Percentiles rank a stretch among this genome's conserved stretches.
phyloP scores from a whole-genome alignment of 257 asterid genomes.

The Solanum lignicaule region DNA sequence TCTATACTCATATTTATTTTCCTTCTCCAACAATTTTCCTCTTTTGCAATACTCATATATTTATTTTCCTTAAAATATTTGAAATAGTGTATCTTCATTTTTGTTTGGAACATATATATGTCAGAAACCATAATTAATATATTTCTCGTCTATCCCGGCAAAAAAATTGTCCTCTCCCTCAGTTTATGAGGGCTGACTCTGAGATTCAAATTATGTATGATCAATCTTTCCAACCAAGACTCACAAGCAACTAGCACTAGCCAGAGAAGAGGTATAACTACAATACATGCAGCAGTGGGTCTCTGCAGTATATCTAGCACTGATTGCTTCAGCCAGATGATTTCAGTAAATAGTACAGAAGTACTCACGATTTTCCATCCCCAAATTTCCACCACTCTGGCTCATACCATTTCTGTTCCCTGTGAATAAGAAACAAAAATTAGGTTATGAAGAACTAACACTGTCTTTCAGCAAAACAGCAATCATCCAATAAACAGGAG shows the following conservation, averaged over 20 bases:
- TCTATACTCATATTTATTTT: neutral
- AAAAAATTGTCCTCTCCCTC: neutral
- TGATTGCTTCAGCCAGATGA: neutral
- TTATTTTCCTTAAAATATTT: neutral
- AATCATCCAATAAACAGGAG: neutral
- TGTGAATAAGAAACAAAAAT: constrained; percentile 16
- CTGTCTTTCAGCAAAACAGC: neutral
- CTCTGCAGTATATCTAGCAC: neutral
- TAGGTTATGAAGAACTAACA: neutral
- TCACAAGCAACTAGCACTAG: neutral
- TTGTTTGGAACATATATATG: neutral
- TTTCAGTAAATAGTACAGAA: neutral
- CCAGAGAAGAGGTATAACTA: neutral
- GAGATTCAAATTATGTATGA: neutral
- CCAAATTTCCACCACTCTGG: constrained; percentile 99
- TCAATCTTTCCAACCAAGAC: neutral
- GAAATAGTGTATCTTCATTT: neutral
- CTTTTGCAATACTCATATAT: neutral
- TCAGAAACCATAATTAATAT: neutral
- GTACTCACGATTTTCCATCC: constrained; percentile 84
- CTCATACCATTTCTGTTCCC: constrained; percentile 83
- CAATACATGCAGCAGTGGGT: neutral
- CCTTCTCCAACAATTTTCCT: neutral
- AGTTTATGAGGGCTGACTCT: neutral
- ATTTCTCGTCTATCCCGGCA: neutral